phyloP scores from a whole-genome alignment of 306 rosid genomes.

The Cicer cuneatum region DNA sequence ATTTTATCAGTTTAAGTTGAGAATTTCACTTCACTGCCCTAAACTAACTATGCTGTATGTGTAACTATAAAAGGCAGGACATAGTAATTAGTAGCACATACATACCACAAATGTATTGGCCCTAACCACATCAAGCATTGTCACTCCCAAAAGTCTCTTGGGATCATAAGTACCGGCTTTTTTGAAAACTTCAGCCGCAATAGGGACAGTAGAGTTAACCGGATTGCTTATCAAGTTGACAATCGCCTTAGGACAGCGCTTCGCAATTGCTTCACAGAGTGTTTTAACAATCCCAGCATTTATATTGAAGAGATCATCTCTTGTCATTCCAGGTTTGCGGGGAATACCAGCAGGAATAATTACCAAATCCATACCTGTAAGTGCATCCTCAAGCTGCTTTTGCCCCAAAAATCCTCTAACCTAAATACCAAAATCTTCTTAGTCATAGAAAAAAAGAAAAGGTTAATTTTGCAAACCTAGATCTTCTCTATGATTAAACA shows the following conservation, averaged over 20 bases:
- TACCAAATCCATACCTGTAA: slow-evolving; percentile 84
- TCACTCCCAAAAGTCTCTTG: slow-evolving; percentile 83
- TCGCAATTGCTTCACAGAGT: slow-evolving; percentile 76
- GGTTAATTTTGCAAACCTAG: background rate
- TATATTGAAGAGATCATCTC: slow-evolving; percentile 94
- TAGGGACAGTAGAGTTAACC: slow-evolving; percentile 94
- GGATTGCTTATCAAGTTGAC: slow-evolving; percentile 94
- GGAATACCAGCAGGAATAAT: slow-evolving; percentile 94
- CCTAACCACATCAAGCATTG: slow-evolving; percentile 92
- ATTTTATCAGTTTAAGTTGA: slow-evolving; percentile 18
- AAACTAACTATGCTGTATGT: slow-evolving; percentile 30
- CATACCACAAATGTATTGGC: slow-evolving; percentile 94
- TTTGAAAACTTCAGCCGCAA: slow-evolving; percentile 95
- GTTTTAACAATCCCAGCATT: slow-evolving; percentile 93
- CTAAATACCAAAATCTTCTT: slow-evolving; percentile 45
- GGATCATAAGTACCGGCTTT: slow-evolving; percentile 89
- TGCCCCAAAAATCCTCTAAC: slow-evolving; percentile 90
- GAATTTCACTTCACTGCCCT: slow-evolving; percentile 25
- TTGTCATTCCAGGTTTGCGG: slow-evolving; percentile 97
- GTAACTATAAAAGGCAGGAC: slow-evolving; percentile 16
- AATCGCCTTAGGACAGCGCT: slow-evolving; percentile 80
- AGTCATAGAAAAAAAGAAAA: slow-evolving; percentile 4
- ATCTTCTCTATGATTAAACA: background rate
- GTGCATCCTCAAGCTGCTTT: slow-evolving; percentile 85
- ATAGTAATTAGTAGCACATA: slow-evolving; percentile 36